Conservation (phyloP, 495 filamentous ascomycete species). For the Polyplosphaeria fusca region DNA sequence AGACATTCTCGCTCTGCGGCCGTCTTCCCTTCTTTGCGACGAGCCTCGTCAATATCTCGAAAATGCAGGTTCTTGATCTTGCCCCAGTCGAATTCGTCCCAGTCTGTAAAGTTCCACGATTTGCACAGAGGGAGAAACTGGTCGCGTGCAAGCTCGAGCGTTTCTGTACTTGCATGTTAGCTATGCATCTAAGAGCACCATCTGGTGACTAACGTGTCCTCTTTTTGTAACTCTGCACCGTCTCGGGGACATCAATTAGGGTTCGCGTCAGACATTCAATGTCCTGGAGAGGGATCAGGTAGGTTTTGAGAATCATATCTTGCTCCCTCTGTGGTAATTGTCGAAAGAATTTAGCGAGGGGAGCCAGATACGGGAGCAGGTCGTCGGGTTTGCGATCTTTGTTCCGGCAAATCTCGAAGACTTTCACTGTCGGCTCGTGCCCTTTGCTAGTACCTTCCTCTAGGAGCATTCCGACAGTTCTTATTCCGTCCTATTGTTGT, state of each 20-base stretch:
- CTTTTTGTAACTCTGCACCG: slow-evolving; percentile 19
- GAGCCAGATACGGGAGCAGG: slow-evolving; percentile 71
- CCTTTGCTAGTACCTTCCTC: slow-evolving; percentile 65
- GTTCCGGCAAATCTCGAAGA: slow-evolving; percentile 68
- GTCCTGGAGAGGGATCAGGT: slow-evolving; percentile 65
- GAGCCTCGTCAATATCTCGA: slow-evolving; percentile 67
- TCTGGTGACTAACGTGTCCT: slow-evolving; percentile 29
- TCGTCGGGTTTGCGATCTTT: slow-evolving; percentile 70
- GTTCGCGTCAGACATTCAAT: slow-evolving; percentile 79
- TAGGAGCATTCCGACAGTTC: slow-evolving; percentile 76
- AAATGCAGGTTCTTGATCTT: slow-evolving; percentile 74
- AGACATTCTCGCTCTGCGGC: slow-evolving; percentile 58
- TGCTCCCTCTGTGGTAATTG: slow-evolving; percentile 49
- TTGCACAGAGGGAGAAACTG: slow-evolving; percentile 60
- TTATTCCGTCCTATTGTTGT: slow-evolving; percentile 63
- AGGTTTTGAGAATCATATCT: slow-evolving; percentile 61
- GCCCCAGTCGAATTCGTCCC: slow-evolving; percentile 83
- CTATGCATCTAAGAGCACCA: neutral
- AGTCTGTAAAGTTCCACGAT: slow-evolving; percentile 68
- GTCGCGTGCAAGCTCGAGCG: slow-evolving; percentile 52
- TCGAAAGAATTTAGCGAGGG: slow-evolving; percentile 59
- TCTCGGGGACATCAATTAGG: slow-evolving; percentile 54
- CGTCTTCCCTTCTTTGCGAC: slow-evolving; percentile 57
- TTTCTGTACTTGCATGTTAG: slow-evolving; percentile 35
- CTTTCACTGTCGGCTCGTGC: slow-evolving; percentile 62